Evolutionary conservation across 2,329 filamentous ascomycete species (phyloP).

Genomic region (Penicillium sp.): DNA sequence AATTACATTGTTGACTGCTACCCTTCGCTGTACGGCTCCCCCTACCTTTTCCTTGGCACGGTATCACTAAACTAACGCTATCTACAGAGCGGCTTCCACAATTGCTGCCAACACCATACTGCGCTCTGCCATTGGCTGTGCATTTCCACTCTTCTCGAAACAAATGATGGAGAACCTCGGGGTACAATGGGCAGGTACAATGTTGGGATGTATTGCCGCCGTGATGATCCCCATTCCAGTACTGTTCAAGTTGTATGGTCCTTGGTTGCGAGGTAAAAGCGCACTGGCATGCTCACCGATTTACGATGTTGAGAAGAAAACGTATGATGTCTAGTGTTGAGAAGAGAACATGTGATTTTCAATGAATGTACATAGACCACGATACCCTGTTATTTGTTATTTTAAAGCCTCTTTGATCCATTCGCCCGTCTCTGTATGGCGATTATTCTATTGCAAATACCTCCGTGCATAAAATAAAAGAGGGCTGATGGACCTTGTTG

Average conservation of each 20-base stretch:
- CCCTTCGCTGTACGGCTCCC: conserved; percentile 48
- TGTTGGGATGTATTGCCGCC: conserved; percentile 8
- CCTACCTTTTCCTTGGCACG: background rate
- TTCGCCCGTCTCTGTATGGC: too few species aligned
- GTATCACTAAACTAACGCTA: background rate
- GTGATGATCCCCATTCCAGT: conserved; percentile 10
- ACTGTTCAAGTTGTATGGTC: conserved; percentile 10
- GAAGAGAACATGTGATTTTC: conserved; percentile 8
- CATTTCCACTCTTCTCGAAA: conserved; percentile 8
- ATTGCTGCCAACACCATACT: conserved; percentile 10
- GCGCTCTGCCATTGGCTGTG: conserved; percentile 9
- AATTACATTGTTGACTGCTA: conserved; percentile 64
- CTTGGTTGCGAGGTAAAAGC: conserved; percentile 7
- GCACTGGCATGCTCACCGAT: conserved; percentile 8
- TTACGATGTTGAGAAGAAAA: conserved; percentile 10
- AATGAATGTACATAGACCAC: background rate
- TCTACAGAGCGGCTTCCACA: conserved; percentile 6
- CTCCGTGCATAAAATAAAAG: too few species aligned
- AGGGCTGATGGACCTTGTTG: too few species aligned
- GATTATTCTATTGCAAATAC: too few species aligned
- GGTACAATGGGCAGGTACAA: conserved; percentile 9
- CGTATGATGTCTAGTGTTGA: conserved; percentile 8
- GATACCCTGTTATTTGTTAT: background rate
- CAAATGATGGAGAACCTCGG: conserved; percentile 13
- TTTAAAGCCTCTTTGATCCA: too few species aligned